Evolutionary conservation across 1,284 basidiomycete genomes (phyloP), one percentile per base, ranked within the genome.

Genomic region (Tausonia pullulans): DNA sequence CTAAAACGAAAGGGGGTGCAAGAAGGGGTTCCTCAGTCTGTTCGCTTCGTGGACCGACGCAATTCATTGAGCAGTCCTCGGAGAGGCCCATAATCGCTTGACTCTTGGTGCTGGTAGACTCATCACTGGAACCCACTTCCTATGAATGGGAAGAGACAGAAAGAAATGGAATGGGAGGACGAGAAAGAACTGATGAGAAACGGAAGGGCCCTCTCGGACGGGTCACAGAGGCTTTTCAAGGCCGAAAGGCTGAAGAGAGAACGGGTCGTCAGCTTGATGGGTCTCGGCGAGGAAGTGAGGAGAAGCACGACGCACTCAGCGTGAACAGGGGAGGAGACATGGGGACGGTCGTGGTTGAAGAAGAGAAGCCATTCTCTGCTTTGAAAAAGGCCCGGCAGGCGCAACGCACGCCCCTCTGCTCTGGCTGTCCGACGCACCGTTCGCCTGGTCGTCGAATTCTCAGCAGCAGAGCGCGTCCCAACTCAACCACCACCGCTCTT

Each of bases 91-190:
- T 44, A 41, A 39, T 39, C 39, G 58, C 57, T 58, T 58, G 57
- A 58, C 57, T 58, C 57, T 58, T 46, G 46, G 48, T 60, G 46
- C 49, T 50, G 58, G 46, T 51, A 60, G 48, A 14, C 48, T 49
- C 48, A 55, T 40, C 27, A 55, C 14, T 9, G 7, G 27, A 13
- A 55, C 27, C 27, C 27, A 27, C 27, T 27, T 27, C 27, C 27
- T 5, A 45, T 45, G n/a, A 44, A 57, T 3, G 7, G 11, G 50
- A 52, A 56, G 7, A 52, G 50, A 14, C n/a, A 61, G 39, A 14
- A 53, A 9, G 58, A 11, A 40, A 41, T 8, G 41, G 14, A 60
- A 14, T 49, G 55, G 16, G 43, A 44, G 9, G 13, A 40, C 27
- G 9, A 6, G 16, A 40, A 13, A 45, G 10, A 16, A 16, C 45